Percentiles rank a stretch among this genome's conserved stretches.
Conservation (phyloP, 108 stramenopile genomes). For the Nannochloropsis gaditana region DNA sequence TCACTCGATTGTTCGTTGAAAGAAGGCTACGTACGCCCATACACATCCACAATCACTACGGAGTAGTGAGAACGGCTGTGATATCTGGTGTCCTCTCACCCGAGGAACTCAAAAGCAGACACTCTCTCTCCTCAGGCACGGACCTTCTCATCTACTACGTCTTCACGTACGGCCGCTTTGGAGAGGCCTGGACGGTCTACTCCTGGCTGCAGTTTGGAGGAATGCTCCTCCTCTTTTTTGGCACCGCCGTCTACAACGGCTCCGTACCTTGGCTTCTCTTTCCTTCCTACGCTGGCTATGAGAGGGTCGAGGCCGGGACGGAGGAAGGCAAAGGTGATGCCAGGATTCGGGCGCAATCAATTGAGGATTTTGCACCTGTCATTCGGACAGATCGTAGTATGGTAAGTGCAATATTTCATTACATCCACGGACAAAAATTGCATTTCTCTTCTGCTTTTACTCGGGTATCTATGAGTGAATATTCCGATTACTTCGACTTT, state of each 20-base stretch:
- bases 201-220: constrained; percentile 76
- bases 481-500: not conserved
- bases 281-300: not conserved
- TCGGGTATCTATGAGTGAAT: no score
- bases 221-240: constrained; percentile 80
- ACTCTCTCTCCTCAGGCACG: constrained; percentile 24
- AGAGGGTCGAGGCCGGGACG: not conserved
- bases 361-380: not conserved
- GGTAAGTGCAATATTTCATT: not conserved
- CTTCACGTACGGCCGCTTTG: constrained; percentile 62
- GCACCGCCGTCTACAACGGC: constrained; percentile 93
- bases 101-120: not conserved
- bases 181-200: constrained; percentile 79
- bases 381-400: not conserved
- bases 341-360: not conserved
- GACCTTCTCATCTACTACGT: constrained; percentile 81
- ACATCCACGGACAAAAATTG: not conserved
- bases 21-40: no score
- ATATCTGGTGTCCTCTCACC: not conserved
- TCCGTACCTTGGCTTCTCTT: constrained; percentile 46
- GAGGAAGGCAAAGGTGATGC: not conserved
- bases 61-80: no score
- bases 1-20: no score
- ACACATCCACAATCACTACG: no score
- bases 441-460: no score